phyloP scores from a whole-genome alignment of 768 basidiomycete species.

The Agaricus subrufescens region DNA sequence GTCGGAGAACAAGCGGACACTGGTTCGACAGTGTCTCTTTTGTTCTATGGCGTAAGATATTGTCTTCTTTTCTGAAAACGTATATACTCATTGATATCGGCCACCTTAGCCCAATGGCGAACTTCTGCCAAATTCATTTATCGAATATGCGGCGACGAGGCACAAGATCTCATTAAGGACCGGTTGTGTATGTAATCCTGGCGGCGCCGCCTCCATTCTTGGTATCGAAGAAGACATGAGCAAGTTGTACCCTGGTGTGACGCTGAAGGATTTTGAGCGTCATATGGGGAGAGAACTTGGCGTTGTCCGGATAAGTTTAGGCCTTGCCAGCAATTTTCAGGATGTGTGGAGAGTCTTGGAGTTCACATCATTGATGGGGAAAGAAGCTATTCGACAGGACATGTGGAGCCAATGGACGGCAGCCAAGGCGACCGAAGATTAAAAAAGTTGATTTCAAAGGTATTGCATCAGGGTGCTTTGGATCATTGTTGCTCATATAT shows the following conservation, averaged over 20 bases:
- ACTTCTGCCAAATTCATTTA: conserved; percentile 67
- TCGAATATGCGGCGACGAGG: conserved; percentile 63
- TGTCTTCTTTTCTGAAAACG: background rate
- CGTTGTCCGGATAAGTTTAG: conserved; percentile 73
- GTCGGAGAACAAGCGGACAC: conserved; percentile 65
- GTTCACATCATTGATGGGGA: conserved; percentile 42
- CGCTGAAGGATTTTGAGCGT: conserved; percentile 56
- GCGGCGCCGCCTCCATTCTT: conserved; percentile 70
- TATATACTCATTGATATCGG: background rate
- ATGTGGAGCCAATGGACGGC: conserved; percentile 28
- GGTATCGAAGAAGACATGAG: conserved; percentile 65
- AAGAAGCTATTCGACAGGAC: conserved; percentile 18
- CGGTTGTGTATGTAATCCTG: conserved; percentile 88
- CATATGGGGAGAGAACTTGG: conserved; percentile 65
- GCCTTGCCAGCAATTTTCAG: conserved; percentile 73
- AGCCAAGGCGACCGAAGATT: conserved; percentile 16
- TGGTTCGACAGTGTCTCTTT: conserved; percentile 57
- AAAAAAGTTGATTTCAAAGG: conserved; percentile 15
- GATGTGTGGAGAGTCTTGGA: conserved; percentile 61
- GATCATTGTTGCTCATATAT: conserved; percentile 13
- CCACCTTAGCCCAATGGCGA: conserved; percentile 52
- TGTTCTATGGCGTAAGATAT: conserved; percentile 57
- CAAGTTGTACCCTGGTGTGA: conserved; percentile 52
- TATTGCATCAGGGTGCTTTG: conserved; percentile 1
- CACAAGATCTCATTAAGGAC: conserved; percentile 72